Base-by-base conservation (phyloP, 345 rosid species). In the Sonneratia alba region DNA sequence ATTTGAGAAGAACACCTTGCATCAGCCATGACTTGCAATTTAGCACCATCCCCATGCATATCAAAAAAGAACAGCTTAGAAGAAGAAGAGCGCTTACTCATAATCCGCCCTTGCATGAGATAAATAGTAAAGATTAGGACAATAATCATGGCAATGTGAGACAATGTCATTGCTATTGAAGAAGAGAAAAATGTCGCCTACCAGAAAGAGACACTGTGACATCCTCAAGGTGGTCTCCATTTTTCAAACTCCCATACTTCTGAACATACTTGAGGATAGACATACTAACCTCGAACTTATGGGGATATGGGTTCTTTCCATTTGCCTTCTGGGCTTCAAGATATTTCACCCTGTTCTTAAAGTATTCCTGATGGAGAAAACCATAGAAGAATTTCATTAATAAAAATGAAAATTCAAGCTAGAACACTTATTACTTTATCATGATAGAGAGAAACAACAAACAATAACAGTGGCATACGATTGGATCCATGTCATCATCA, bases 11-110 rank as follows among this genome's bases (percentile, higher is more conserved):
- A 27, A 27, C 76, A 92, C 99, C 98, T 90, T 6, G 88, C 89
- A 82, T 92, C 98, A 77, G 97, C 88, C 97, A 92, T 95, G 27
- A 95, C 97, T 81, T 95, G 98, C 68, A 95, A 94, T 80, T 95
- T 95, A 49, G 77, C 82, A 73, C 89, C 94, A 45, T 69, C 78
- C 68, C 87, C 87, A 14, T 91, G 96, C 73, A 95, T 73, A 82
- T 95, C 98, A 78, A 90, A 95, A 71, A 95, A 95, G 77, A 90
- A 85, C 51, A 95, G 87, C 85, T 92, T 95, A 43, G 97, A 82
- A 45, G 96, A 86, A 36, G 98, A 90, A 74, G 98, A 74, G 32
- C 98, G 71, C 78, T 95, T 95, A 86, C 81, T 90, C 98, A 90
- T 95, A 61, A 92, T 89, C 75, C 99, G 78, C 47, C 99, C 99